phyloP scores from a whole-genome alignment of 2,329 filamentous ascomycete genomes.

The Lasiodiplodia gonubiensis region DNA sequence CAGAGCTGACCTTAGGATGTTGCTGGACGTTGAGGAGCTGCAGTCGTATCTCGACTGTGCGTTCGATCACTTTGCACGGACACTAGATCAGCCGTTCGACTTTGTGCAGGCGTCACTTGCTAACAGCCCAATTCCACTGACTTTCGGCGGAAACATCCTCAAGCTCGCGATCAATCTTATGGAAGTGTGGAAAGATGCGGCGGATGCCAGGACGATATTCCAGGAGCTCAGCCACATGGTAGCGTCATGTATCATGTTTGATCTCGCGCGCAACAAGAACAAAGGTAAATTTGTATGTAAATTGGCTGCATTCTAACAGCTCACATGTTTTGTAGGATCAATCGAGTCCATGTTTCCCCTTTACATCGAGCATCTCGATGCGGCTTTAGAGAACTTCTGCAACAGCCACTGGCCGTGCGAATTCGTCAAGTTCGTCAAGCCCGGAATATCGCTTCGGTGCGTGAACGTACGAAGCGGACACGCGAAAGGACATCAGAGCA shows the following conservation, averaged over 20 bases:
- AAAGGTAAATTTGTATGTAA: conserved; percentile 32
- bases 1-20: conserved; percentile 55
- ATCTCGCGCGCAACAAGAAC: conserved; percentile 48
- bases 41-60: conserved; percentile 56
- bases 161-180: conserved; percentile 54
- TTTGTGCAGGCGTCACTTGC: conserved; percentile 56
- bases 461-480: conserved; percentile 49
- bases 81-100: conserved; percentile 56
- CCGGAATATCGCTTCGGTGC: conserved; percentile 37
- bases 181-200: conserved; percentile 33
- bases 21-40: conserved; percentile 54
- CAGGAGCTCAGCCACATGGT: conserved; percentile 55
- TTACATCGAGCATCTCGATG: conserved; percentile 51
- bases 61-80: conserved; percentile 57
- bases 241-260: conserved; percentile 59
- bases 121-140: conserved; percentile 54
- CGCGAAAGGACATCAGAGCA: conserved; percentile 53
- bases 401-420: conserved; percentile 56
- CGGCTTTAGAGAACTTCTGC: conserved; percentile 53
- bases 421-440: conserved; percentile 43
- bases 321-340: conserved; percentile 34
- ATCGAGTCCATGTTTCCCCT: conserved; percentile 47
- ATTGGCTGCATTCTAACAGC: no score
- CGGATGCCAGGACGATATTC: conserved; percentile 47
- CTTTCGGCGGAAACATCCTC: conserved; percentile 59